phyloP scores from a whole-genome alignment of 2,329 filamentous ascomycete species.

The Xylariaceae sp. region DNA sequence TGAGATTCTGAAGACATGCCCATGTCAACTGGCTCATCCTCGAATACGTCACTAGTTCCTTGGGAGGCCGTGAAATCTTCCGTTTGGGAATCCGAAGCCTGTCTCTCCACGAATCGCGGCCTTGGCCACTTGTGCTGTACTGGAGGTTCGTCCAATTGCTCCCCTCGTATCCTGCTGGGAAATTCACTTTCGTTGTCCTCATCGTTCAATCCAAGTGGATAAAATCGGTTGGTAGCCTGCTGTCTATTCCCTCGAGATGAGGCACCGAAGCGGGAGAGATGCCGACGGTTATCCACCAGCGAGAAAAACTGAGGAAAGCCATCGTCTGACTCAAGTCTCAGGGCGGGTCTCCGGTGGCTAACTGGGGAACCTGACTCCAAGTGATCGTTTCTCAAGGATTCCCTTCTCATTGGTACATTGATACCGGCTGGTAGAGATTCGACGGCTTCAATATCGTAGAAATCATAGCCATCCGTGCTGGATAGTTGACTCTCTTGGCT shows the following conservation, averaged over 20 bases:
- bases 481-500: constrained; percentile 49
- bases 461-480: constrained; percentile 59
- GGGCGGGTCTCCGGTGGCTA: constrained; percentile 27
- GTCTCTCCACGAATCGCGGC: constrained; percentile 18
- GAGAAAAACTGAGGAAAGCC: constrained; percentile 56
- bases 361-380: constrained; percentile 31
- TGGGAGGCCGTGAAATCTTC: constrained; percentile 32
- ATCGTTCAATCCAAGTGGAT: constrained; percentile 13
- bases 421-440: constrained; percentile 43
- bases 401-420: constrained; percentile 45
- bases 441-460: constrained; percentile 54
- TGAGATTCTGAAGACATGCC: constrained; percentile 10
- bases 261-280: constrained; percentile 32
- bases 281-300: constrained; percentile 46
- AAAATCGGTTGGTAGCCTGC: constrained; percentile 9
- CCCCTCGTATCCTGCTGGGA: constrained; percentile 43
- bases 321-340: constrained; percentile 53
- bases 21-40: constrained; percentile 21
- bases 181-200: constrained; percentile 37
- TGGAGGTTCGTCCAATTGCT: constrained; percentile 33
- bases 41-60: constrained; percentile 28
- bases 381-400: constrained; percentile 36
- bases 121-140: constrained; percentile 19
- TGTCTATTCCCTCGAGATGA: constrained; percentile 33
- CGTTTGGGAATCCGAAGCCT: constrained; percentile 25